Conservation (phyloP, 2,329 filamentous ascomycete genomes). For the Fusarium sororula region DNA sequence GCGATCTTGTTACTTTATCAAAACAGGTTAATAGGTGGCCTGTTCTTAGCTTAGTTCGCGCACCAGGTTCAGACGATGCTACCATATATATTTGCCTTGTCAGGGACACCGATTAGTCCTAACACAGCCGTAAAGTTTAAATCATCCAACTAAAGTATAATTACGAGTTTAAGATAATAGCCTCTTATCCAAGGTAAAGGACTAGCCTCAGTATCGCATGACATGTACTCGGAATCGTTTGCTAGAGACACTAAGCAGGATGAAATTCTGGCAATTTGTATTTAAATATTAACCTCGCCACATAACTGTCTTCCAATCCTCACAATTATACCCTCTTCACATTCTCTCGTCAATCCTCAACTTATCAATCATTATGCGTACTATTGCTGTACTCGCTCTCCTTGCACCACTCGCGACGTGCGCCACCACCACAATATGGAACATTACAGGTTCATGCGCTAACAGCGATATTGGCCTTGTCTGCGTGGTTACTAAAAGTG, state of each 20-base stretch:
- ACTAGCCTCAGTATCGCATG: neutral
- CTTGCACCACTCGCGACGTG: neutral
- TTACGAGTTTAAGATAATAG: neutral
- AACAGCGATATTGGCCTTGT: neutral
- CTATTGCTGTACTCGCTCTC: neutral
- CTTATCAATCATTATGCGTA: neutral
- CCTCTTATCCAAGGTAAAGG: too few species aligned
- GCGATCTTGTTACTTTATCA: neutral
- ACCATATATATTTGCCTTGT: neutral
- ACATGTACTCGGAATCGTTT: too few species aligned
- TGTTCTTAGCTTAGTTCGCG: neutral
- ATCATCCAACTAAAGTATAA: neutral
- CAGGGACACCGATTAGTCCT: neutral
- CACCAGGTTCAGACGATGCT: neutral
- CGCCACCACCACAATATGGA: neutral
- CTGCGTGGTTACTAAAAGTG: neutral
- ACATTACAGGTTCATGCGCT: neutral
- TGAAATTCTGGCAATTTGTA: neutral
- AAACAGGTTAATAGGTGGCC: neutral
- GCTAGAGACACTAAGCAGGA: fast-evolving
- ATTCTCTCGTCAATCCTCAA: neutral
- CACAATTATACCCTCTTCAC: neutral
- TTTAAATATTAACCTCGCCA: too few species aligned
- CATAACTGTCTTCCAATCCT: fast-evolving
- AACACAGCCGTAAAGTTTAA: neutral